Percentiles rank a stretch among this genome's conserved stretches.
Evolutionary conservation across 1,139 yeast species (phyloP).

Genomic region (Candida neerlandica): DNA sequence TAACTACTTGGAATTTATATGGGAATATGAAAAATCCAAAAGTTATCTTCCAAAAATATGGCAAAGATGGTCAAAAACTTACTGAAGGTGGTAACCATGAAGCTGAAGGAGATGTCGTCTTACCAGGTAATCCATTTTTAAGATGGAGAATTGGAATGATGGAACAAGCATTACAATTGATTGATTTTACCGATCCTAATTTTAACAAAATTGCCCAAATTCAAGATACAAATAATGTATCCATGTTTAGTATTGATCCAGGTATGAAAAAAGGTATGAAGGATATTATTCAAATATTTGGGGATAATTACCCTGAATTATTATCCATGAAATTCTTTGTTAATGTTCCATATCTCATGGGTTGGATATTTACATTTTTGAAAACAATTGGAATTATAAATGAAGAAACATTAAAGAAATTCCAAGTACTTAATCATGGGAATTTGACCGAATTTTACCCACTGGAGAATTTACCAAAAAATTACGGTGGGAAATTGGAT

Average conservation of each 20-base stretch:
- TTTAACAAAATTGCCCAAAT: constrained; percentile 73
- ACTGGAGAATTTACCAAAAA: constrained; percentile 51
- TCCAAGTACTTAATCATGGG: constrained; percentile 68
- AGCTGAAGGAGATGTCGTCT: constrained; percentile 7
- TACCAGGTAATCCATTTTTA: constrained; percentile 58
- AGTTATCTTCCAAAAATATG: constrained; percentile 60
- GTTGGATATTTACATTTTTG: constrained; percentile 76
- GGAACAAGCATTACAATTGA: constrained; percentile 72
- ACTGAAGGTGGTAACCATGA: too few relatives aligned
- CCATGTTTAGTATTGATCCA: constrained; percentile 70
- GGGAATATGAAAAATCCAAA: constrained; percentile 69
- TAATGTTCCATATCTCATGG: constrained; percentile 74
- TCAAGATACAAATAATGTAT: constrained; percentile 84
- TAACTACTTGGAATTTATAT: constrained; percentile 84
- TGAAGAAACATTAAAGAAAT: constrained; percentile 70
- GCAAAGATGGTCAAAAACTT: constrained; percentile 19
- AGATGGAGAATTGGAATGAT: constrained; percentile 88
- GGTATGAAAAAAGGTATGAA: constrained; percentile 71
- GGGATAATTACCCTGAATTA: constrained; percentile 81
- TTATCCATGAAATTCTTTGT: constrained; percentile 73
- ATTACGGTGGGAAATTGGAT: constrained; percentile 52
- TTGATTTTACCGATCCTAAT: constrained; percentile 55
- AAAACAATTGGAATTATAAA: constrained; percentile 57
- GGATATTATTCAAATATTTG: constrained; percentile 68
- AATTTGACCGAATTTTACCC: constrained; percentile 56